Evolutionary conservation across 306 rosid genomes (phyloP).

Genomic region (Casuarina cunninghamiana): DNA sequence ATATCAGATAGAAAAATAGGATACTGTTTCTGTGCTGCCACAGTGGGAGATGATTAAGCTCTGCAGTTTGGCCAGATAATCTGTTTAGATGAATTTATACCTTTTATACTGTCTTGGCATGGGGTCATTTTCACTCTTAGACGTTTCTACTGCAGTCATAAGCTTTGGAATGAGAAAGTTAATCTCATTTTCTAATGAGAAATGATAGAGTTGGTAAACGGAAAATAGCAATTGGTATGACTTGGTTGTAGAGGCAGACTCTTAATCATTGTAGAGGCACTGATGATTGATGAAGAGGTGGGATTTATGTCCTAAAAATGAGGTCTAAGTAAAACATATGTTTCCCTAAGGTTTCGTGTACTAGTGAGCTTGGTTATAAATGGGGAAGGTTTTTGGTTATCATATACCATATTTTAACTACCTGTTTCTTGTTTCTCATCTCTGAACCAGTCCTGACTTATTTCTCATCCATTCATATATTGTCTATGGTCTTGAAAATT

Average conservation of each 20-base stretch:
- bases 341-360: not conserved
- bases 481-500: not conserved
- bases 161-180: not conserved
- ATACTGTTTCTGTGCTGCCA: not conserved
- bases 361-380: not conserved
- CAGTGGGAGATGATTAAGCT: not conserved
- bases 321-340: not conserved
- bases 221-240: not conserved
- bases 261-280: too few relatives aligned
- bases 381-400: not conserved
- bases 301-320: slow-evolving; percentile 1
- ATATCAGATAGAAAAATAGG: not conserved
- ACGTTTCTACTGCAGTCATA: not conserved
- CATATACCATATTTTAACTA: not conserved
- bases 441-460: not conserved
- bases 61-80: not conserved
- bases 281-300: not conserved
- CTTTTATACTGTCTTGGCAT: not conserved
- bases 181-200: not conserved
- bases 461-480: not conserved
- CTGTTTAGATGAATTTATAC: not conserved
- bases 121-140: not conserved
- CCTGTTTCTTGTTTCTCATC: not conserved
- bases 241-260: too few relatives aligned
- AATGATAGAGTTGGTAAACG: not conserved